Base-by-base conservation (phyloP, 441 rosid species). In the Pelargonium australe region DNA sequence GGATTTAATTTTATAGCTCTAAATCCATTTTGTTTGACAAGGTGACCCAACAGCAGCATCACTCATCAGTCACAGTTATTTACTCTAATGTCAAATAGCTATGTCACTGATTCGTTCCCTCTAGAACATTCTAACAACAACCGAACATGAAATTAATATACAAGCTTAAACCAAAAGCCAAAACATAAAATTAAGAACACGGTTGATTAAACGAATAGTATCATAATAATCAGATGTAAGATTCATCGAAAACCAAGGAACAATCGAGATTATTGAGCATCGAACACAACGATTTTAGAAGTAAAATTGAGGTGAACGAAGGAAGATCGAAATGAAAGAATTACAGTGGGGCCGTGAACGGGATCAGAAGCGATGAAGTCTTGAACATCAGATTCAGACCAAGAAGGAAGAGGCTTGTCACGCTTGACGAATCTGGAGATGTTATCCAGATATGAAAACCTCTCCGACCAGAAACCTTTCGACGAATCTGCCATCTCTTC, bases 301-400 rank as follows among this genome's bases (percentile, higher is more conserved):
- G n/a, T 1, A 47, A 61, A 40, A 17, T n/a, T 44, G 10, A 57
- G 16, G 23, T 3, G 6, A 49, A 49, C 13, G 2, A 1, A 11
- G 31, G 66, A 11, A 53, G n/a, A 55, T 6, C 19, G 64, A 57
- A 63, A 69, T 64, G 53, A 66, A 8, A 23, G 19, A 8, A 44
- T 76, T 88, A 94, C 98, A 60, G 81, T 53, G 75, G 96, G 89
- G 75, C 98, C 98, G 72, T 91, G 84, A 43, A 81, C 73, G 12
- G 94, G 88, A 86, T 94, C 98, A 44, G 96, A 82, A 66, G 93
- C 91, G 11, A 93, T 88, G 85, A 93, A 93, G 2, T 86, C 86
- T 0, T 87, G 83, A 34, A 94, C 92, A 69, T 94, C 99, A 51
- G 96, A 80, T 70, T 81, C 69, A 37, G 96, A 89, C 97, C 97